Evolutionary conservation across 129 eudicot genomes (phyloP).

Genomic region (Tagetes patula): DNA sequence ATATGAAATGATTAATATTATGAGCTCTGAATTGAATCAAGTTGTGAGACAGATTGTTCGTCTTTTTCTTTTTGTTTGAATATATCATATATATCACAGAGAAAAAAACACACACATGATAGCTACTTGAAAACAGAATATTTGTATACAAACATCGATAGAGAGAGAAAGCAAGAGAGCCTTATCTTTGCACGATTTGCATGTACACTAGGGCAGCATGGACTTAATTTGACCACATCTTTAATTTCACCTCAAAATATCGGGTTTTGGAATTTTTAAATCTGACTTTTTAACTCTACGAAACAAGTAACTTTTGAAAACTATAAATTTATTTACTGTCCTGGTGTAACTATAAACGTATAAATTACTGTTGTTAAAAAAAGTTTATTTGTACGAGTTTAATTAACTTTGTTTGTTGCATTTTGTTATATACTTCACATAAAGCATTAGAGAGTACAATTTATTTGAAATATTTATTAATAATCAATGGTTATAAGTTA

Average conservation of each 20-base stretch:
- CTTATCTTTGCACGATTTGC: conserved; percentile 39
- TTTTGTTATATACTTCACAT: too few species aligned
- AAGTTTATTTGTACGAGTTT: too few species aligned
- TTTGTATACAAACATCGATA: conserved; percentile 17
- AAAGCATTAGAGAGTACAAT: too few species aligned
- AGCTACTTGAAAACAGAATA: conserved; percentile 41
- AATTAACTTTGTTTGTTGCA: too few species aligned
- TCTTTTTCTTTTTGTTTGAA: conserved; percentile 42
- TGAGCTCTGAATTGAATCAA: conserved; percentile 6
- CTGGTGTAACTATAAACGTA: too few species aligned
- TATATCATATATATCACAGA: conserved; percentile 29
- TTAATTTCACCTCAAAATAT: background rate
- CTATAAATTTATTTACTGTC: too few species aligned
- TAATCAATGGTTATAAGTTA: too few species aligned
- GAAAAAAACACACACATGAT: conserved; percentile 42
- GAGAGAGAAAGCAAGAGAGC: conserved; percentile 18
- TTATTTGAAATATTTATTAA: too few species aligned
- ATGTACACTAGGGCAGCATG: conserved; percentile 32
- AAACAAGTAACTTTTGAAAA: too few species aligned
- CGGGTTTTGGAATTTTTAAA: background rate
- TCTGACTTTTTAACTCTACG: too few species aligned
- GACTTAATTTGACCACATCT: conserved; percentile 43
- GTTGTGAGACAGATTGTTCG: conserved; percentile 39
- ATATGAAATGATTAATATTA: background rate
- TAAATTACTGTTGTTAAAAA: too few species aligned